Conservation (phyloP, 495 filamentous ascomycete species). For the Endocarpon pusillum region DNA sequence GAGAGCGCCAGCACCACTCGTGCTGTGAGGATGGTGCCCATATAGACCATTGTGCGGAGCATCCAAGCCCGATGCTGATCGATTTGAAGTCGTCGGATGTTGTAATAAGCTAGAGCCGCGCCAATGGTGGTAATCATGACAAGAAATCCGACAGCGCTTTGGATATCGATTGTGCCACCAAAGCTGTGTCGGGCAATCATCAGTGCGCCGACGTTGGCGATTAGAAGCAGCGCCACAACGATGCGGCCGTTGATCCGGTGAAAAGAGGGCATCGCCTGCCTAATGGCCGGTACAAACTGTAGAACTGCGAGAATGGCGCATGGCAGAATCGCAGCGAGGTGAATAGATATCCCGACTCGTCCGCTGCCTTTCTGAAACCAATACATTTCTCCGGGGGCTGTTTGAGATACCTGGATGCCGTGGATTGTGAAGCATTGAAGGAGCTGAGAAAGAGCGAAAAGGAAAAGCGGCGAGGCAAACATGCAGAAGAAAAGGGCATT, state of each 20-base stretch:
- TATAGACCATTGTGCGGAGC: slow-evolving; percentile 31
- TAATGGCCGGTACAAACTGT: slow-evolving; percentile 34
- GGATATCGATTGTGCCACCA: slow-evolving; percentile 26
- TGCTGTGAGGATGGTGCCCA: slow-evolving; percentile 29
- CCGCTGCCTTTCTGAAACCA: slow-evolving; percentile 22
- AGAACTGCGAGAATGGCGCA: slow-evolving; percentile 26
- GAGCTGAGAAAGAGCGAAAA: no score
- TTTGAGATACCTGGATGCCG: no score
- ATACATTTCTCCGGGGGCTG: slow-evolving; percentile 35
- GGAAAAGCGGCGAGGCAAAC: no score
- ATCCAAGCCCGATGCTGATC: slow-evolving; percentile 41
- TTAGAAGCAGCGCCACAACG: slow-evolving; percentile 21
- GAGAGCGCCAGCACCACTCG: slow-evolving; percentile 24
- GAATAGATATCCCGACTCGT: slow-evolving; percentile 29
- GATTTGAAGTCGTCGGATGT: slow-evolving; percentile 34
- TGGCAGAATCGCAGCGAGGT: slow-evolving; percentile 28
- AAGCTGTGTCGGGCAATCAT: slow-evolving; percentile 27
- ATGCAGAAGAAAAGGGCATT: no score
- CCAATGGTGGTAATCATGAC: slow-evolving; percentile 18
- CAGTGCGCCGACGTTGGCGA: slow-evolving; percentile 22
- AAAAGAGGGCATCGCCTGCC: slow-evolving; percentile 25
- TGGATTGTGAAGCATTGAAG: no score
- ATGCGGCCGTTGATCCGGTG: slow-evolving; percentile 39
- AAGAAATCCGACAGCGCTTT: slow-evolving; percentile 18
- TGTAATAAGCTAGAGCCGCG: slow-evolving; percentile 25